Evolutionary conservation across 2,329 filamentous ascomycete species (phyloP).

Genomic region (Hypoxylon sp.): DNA sequence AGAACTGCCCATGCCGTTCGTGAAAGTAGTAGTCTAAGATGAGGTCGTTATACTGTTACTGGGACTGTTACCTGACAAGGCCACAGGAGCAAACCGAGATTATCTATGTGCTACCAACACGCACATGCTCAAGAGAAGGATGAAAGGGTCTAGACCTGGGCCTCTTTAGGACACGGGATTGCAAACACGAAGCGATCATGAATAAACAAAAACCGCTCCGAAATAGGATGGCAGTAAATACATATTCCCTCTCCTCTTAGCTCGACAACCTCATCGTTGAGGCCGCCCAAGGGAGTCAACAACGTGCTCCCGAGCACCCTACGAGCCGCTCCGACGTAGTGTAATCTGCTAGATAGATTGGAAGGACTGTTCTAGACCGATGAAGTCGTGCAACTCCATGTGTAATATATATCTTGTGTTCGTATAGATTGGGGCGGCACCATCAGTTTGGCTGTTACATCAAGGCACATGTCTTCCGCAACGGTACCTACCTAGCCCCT

Average conservation of each 20-base stretch:
- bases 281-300: background rate
- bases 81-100: background rate
- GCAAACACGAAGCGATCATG: background rate
- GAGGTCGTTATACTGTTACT: background rate
- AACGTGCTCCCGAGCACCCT: background rate
- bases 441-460: background rate
- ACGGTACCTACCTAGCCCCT: background rate
- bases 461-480: background rate
- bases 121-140: background rate
- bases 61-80: background rate
- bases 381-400: background rate
- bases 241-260: background rate
- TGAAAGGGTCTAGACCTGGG: background rate
- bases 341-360: constrained; percentile 3
- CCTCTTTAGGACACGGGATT: background rate
- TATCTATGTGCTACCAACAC: background rate
- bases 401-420: background rate
- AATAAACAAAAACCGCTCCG: background rate
- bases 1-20: too few relatives aligned
- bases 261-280: background rate
- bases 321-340: background rate
- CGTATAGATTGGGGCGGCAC: too few relatives aligned
- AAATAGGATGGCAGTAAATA: background rate
- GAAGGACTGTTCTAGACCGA: background rate
- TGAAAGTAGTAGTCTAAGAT: background rate